These are phyloP conservation scores for Neurospora terricola DNA, from an alignment of 495 filamentous ascomycete species.

Conservation along the genomic window DNA sequence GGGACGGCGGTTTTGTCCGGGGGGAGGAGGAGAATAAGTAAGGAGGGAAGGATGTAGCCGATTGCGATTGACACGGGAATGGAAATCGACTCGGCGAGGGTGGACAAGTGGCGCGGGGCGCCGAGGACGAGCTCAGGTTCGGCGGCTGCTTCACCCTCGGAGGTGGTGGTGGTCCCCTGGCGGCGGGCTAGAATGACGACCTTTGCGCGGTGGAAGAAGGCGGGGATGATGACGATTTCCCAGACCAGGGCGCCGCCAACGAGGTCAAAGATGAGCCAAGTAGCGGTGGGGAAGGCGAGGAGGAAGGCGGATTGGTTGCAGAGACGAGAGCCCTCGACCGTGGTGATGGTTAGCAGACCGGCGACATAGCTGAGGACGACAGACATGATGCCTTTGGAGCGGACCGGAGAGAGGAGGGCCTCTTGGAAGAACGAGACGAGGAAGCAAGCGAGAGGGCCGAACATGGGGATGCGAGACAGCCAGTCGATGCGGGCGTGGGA, in stretches of 20 bases:
- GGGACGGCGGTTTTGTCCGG: constrained; percentile 52
- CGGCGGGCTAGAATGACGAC: constrained; percentile 15
- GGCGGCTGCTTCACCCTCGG: background rate
- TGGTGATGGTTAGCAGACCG: constrained; percentile 26
- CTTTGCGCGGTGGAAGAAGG: constrained; percentile 26
- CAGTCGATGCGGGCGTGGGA: constrained; percentile 25
- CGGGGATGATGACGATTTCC: constrained; percentile 32
- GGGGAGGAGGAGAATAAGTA: constrained; percentile 59
- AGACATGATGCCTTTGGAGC: constrained; percentile 14
- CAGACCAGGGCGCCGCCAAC: constrained; percentile 31
- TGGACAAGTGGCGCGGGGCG: constrained; percentile 22
- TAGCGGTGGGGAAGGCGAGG: constrained; percentile 25
- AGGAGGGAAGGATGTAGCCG: constrained; percentile 26
- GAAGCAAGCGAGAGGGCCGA: constrained; percentile 29
- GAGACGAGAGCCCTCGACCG: constrained; percentile 27
- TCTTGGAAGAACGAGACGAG: constrained; percentile 28
- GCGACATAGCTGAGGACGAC: constrained; percentile 22
- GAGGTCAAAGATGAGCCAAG: constrained; percentile 32
- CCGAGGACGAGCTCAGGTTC: constrained; percentile 17
- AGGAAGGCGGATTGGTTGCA: constrained; percentile 23
- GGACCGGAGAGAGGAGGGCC: constrained; percentile 16
- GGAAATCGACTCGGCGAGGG: constrained; percentile 24
- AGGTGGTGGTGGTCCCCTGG: background rate
- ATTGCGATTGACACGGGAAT: constrained; percentile 29
- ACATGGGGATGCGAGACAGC: constrained; percentile 22